These are phyloP conservation scores for Cadophora sp. DNA, from an alignment of 2,329 filamentous ascomycete species.

Conservation along the genomic window DNA sequence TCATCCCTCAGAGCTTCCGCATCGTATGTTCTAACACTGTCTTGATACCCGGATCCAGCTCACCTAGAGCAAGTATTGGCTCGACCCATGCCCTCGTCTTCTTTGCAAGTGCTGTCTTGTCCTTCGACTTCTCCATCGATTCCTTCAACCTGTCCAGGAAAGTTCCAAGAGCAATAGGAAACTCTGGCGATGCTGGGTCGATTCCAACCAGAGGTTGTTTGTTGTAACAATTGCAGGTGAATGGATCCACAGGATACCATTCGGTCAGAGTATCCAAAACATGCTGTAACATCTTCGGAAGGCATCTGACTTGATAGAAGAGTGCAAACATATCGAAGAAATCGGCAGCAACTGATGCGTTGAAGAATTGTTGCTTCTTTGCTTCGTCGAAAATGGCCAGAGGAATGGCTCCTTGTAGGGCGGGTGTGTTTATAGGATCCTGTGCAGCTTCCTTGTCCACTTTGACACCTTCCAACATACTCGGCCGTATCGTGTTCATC, in stretches of 20 bases:
- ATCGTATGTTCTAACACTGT: constrained; percentile 60
- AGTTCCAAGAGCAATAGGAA: constrained; percentile 73
- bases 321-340: constrained; percentile 83
- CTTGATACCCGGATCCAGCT: constrained; percentile 62
- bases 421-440: constrained; percentile 67
- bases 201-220: constrained; percentile 73
- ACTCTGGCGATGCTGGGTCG: constrained; percentile 67
- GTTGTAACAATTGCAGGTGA: constrained; percentile 74
- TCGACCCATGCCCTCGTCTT: constrained; percentile 63
- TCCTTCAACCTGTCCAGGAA: constrained; percentile 68
- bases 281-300: constrained; percentile 73
- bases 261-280: constrained; percentile 71
- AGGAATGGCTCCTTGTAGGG: constrained; percentile 91
- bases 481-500: constrained; percentile 52
- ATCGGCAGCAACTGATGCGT: constrained; percentile 67
- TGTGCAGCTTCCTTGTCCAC: constrained; percentile 52
- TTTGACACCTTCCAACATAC: constrained; percentile 58
- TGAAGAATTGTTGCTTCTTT: constrained; percentile 77
- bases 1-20: constrained; percentile 34
- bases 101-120: constrained; percentile 53
- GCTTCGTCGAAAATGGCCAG: constrained; percentile 90
- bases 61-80: constrained; percentile 54
- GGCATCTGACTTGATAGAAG: constrained; percentile 71
- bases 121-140: constrained; percentile 51
- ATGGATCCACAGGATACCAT: constrained; percentile 64